These are phyloP conservation scores for Parasarocladium wereldwijsianum DNA, from an alignment of 2,329 filamentous ascomycete genomes.

Conservation along the genomic window DNA sequence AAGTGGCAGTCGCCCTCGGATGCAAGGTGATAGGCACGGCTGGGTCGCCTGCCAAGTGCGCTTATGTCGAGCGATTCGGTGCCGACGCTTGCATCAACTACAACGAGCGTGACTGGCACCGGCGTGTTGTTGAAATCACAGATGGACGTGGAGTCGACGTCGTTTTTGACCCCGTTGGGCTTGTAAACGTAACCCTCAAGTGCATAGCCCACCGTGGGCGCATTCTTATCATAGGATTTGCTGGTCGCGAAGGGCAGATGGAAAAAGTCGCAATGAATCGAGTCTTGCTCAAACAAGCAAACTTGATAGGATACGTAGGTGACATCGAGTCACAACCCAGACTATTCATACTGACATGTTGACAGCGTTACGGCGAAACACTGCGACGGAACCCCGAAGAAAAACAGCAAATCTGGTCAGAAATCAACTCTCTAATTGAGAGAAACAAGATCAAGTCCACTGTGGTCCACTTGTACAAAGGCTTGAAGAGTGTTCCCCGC, in stretches of 20 bases:
- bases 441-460: conserved; percentile 32
- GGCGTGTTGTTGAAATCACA: conserved; percentile 31
- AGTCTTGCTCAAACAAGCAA: conserved; percentile 35
- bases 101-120: conserved; percentile 27
- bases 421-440: conserved; percentile 31
- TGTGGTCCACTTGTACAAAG: conserved; percentile 33
- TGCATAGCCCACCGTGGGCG: conserved; percentile 38
- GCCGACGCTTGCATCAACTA: conserved; percentile 28
- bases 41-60: conserved; percentile 28
- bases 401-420: conserved; percentile 33
- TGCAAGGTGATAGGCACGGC: conserved; percentile 38
- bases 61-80: conserved; percentile 22
- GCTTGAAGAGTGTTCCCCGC: conserved; percentile 30
- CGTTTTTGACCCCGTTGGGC: conserved; percentile 42
- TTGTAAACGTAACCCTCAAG: conserved; percentile 37
- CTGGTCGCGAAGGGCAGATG: conserved; percentile 34
- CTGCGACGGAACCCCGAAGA: conserved; percentile 31
- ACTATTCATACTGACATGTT: not conserved
- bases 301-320: conserved; percentile 37
- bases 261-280: conserved; percentile 40
- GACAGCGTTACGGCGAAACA: conserved; percentile 40
- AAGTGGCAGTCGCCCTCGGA: conserved; percentile 36
- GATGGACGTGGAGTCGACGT: conserved; percentile 36
- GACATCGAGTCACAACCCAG: not conserved
- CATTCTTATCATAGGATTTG: conserved; percentile 43